Conservation (phyloP, 345 rosid species). For the Pugionium cornutum region DNA sequence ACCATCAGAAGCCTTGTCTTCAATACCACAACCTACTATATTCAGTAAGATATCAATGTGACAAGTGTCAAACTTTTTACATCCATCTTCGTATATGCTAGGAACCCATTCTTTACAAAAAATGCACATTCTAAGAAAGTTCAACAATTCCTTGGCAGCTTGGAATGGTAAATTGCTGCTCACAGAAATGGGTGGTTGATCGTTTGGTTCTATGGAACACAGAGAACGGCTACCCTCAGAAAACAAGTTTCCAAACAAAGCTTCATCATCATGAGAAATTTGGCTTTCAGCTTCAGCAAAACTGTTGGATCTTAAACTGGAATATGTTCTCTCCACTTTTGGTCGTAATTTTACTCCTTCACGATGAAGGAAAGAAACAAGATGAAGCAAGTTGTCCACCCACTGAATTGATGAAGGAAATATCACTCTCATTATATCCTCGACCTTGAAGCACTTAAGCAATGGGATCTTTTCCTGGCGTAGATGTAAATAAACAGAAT, state of each 20-base stretch:
- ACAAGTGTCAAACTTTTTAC: slow-evolving; percentile 54
- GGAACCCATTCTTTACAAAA: slow-evolving; percentile 76
- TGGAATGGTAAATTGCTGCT: slow-evolving; percentile 71
- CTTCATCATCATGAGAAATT: slow-evolving; percentile 89
- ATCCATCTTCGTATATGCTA: slow-evolving; percentile 66
- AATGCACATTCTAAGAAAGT: slow-evolving; percentile 65
- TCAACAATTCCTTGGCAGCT: slow-evolving; percentile 74
- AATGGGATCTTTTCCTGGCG: slow-evolving; percentile 61
- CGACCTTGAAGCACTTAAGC: slow-evolving; percentile 56
- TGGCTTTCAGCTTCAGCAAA: slow-evolving; percentile 71
- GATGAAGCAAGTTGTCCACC: slow-evolving; percentile 77
- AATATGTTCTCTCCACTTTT: slow-evolving; percentile 64
- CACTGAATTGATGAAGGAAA: slow-evolving; percentile 76
- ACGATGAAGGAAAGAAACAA: slow-evolving; percentile 61
- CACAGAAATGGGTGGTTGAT: slow-evolving; percentile 62
- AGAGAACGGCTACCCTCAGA: slow-evolving; percentile 76
- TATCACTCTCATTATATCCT: slow-evolving; percentile 64
- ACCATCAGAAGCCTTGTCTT: slow-evolving; percentile 53
- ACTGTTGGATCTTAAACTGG: slow-evolving; percentile 61
- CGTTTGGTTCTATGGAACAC: slow-evolving; percentile 70
- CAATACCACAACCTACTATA: slow-evolving; percentile 55
- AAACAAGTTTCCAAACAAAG: slow-evolving; percentile 93
- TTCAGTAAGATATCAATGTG: slow-evolving; percentile 84
- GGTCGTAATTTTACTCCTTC: slow-evolving; percentile 79
- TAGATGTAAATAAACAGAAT: slow-evolving; percentile 53